A percentile compares a stretch with the other conserved stretches of the same genome.
Conservation (phyloP, 1,284 basidiomycete genomes). For the Rhodotorula sp. region DNA sequence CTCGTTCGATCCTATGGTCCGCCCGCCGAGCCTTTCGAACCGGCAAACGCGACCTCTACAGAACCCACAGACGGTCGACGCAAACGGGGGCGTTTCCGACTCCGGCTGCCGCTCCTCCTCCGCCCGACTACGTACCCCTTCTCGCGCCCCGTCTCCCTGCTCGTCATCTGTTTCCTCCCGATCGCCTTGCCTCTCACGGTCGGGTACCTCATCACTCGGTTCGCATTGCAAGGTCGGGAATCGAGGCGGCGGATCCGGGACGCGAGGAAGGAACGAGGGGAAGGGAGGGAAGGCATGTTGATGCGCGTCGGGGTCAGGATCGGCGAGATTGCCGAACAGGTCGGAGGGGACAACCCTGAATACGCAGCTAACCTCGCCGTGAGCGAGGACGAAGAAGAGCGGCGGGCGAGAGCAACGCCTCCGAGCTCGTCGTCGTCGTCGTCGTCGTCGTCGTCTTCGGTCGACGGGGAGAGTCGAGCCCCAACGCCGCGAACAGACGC, state of each 20-base stretch:
- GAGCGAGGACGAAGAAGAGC: neutral
- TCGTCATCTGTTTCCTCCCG: conserved; percentile 27
- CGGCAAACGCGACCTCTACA: no score
- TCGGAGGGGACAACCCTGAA: conserved; percentile 31
- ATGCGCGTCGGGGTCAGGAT: conserved; percentile 29
- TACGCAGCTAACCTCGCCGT: conserved; percentile 18
- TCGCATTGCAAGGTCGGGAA: conserved; percentile 21
- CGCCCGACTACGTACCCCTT: conserved; percentile 30
- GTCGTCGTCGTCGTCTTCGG: no score
- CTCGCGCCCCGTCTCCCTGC: conserved; percentile 17
- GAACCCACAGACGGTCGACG: neutral
- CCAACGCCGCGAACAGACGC: no score
- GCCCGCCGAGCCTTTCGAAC: neutral
- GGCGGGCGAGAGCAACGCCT: neutral
- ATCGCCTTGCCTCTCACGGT: conserved; percentile 22
- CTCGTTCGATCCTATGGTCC: conserved; percentile 16
- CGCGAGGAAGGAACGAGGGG: conserved; percentile 7
- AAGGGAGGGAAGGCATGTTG: conserved; percentile 32
- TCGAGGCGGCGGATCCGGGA: conserved; percentile 20
- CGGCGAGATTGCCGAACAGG: conserved; percentile 30
- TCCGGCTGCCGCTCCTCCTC: conserved; percentile 13
- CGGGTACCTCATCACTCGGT: conserved; percentile 24
- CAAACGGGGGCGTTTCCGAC: neutral
- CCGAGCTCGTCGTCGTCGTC: neutral
- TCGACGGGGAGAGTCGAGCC: no score